Evolutionary conservation across 2,329 filamentous ascomycete species (phyloP), one percentile per base, ranked within the genome.

Genomic region (Arachnomyces sp.): DNA sequence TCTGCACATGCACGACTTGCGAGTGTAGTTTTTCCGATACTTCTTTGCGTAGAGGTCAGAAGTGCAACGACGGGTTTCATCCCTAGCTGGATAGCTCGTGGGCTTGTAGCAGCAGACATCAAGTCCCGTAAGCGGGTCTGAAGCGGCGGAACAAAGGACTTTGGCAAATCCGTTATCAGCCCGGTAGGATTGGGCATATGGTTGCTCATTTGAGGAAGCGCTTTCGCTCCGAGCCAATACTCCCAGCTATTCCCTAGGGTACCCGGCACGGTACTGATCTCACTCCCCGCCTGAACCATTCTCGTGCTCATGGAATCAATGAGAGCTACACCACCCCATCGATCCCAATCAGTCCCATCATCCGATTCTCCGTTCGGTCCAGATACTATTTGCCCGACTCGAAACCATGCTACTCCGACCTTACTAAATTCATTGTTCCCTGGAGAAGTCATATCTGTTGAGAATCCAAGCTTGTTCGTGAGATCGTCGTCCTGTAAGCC

Each of bases 251-350:
- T 94, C 42, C 78, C 77, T 46, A 81, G 77, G 1, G 80, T 81
- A 5, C 84, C 79, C 0, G 90, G 90, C 5, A 95, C 73, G 38
- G 82, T 82, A 54, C 84, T 82, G 34, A 85, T 84, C 54, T 88
- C 86, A 48, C 84, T 93, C 3, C 92, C 92, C 28, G 89, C 88
- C 56, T 94, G 88, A 43, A 89, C 85, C 73, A 96, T 90, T 44
- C 87, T 84, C 3, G 93, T 93, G 43, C 81, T 84, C 5, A 82
- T 77, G 33, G 86, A 85, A 59, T 96, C 90, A 36, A 98, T 86
- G 34, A 83, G 83, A 2, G 84, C 86, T 30, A 90, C 80, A 1
- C 85, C 84, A 29, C 86, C 87, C 92, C 92, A 98, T 7, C 81
- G 69, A 38, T 85, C 81, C 36, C 81, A 77, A 3, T 75, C 74